Evolutionary conservation across 257 asterid genomes (phyloP), one percentile per base, ranked within the genome.

Genomic region (Solanum pinnatisectum): DNA sequence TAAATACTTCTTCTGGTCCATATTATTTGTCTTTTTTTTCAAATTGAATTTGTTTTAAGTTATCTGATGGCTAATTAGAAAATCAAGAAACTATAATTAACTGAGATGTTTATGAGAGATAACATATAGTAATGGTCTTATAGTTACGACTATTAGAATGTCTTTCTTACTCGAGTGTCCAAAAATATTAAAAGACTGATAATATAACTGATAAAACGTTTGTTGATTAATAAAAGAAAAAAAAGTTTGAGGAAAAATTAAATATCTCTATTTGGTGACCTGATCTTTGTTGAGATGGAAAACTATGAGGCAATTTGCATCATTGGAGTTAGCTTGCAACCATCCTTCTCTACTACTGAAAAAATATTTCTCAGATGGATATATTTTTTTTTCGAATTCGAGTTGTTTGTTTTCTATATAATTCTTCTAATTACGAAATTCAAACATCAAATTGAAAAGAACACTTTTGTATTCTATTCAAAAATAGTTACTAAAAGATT

Each of bases 311-410:
- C 46, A 42, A 42, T 42, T 42, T 10, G 4, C 86, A 46, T 94
- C 98, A 46, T 90, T 90, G 6, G 90, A 88, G 82, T 89, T 93
- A 76, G 89, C 87, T 84, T 94, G 98, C 74, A 91, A 67, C 98
- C 98, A 94, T 23, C 91, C 94, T 85, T 95, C 98, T 90, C 97
- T 90, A 90, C 93, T 89, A 87, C 98, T 94, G 87, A 65, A 84
- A 88, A 65, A 39, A 39, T 39, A 39, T 39, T 39, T 13, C 73
- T 30, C 30, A 30, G 30, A 30, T 30, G 30, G 30, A 30, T 30
- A 30, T 30, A 30, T 1, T 30, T 30, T 30, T 30, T 30, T 30
- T 30, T 30, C 30, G 30, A 30, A 30, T 30, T 30, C 30, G 30
- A 30, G 30, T 30, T 30, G 30, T 30, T 30, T 30, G 30, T 30